Conservation (phyloP, 805 yeast genomes). For the Isabelozyma gotoi region DNA sequence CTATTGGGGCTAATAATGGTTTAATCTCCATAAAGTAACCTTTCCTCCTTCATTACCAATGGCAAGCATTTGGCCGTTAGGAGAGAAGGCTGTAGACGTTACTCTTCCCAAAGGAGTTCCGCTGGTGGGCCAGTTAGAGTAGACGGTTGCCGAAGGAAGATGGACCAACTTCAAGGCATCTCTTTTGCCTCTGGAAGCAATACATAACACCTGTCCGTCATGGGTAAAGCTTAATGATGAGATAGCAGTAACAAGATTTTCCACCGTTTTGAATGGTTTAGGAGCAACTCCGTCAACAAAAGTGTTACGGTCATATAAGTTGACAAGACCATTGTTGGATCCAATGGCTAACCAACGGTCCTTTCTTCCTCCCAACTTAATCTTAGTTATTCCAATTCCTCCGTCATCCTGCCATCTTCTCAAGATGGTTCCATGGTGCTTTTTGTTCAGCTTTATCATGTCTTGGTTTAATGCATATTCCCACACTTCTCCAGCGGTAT, state of each 20-base stretch:
- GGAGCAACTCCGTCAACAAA: constrained; percentile 17
- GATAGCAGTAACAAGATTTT: constrained; percentile 79
- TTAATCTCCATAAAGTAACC: constrained; percentile 84
- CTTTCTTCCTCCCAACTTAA: constrained; percentile 67
- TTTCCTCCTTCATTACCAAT: constrained; percentile 91
- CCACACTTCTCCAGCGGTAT: constrained; percentile 84
- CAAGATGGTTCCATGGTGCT: constrained; percentile 41
- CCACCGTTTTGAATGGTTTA: constrained; percentile 65
- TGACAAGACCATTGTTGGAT: constrained; percentile 83
- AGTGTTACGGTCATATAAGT: constrained; percentile 65
- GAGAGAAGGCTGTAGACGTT: constrained; percentile 75
- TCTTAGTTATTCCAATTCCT: constrained; percentile 78
- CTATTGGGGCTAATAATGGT: constrained; percentile 76
- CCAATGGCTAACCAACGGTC: constrained; percentile 90
- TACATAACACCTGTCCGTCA: constrained; percentile 86
- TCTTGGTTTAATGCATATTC: constrained; percentile 52
- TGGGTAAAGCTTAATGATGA: constrained; percentile 70
- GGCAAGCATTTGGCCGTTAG: constrained; percentile 78
- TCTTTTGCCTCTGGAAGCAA: constrained; percentile 80
- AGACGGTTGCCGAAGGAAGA: constrained; percentile 82
- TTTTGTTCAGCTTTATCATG: constrained; percentile 3
- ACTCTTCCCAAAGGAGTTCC: constrained; percentile 97
- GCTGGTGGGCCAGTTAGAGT: constrained; percentile 95
- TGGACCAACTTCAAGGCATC: constrained; percentile 88
- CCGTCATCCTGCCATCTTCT: constrained; percentile 83